A percentile compares a stretch with the other conserved stretches of the same genome.
These are phyloP conservation scores for Didymella pomorum DNA, from an alignment of 2,329 filamentous ascomycete species.

Conservation along the genomic window DNA sequence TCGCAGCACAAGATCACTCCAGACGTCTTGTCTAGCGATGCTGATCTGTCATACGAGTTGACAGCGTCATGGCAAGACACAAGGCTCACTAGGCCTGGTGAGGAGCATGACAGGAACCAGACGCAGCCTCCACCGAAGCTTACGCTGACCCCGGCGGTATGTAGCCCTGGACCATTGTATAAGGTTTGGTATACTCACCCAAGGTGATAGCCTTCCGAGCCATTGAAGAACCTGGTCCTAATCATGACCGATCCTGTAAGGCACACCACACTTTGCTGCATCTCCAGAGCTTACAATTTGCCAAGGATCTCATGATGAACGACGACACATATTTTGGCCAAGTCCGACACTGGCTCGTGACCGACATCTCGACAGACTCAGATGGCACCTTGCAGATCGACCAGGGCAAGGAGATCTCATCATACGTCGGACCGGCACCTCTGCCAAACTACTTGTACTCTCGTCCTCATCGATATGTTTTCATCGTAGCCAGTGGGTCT, in stretches of 20 bases:
- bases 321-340: constrained; percentile 34
- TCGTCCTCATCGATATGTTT: constrained; percentile 33
- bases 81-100: constrained; percentile 23
- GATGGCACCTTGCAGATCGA: constrained; percentile 21
- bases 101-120: constrained; percentile 26
- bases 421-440: constrained; percentile 32
- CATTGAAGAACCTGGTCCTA: constrained; percentile 26
- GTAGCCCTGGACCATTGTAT: neutral
- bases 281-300: neutral
- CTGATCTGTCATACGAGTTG: constrained; percentile 24
- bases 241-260: constrained; percentile 33
- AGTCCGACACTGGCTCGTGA: constrained; percentile 36
- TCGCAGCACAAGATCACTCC: constrained; percentile 29
- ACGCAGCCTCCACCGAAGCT: constrained; percentile 31
- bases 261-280: neutral
- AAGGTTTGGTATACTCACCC: neutral
- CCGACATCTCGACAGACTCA: constrained; percentile 21
- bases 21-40: constrained; percentile 25
- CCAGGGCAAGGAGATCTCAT: constrained; percentile 21
- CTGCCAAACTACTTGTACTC: constrained; percentile 34
- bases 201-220: constrained; percentile 17
- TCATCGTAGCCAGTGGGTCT: constrained; percentile 27
- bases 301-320: constrained; percentile 32
- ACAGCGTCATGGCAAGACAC: constrained; percentile 26
- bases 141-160: constrained; percentile 23